phyloP scores from a whole-genome alignment of 1,284 basidiomycete species.

The Irpex sp. region DNA sequence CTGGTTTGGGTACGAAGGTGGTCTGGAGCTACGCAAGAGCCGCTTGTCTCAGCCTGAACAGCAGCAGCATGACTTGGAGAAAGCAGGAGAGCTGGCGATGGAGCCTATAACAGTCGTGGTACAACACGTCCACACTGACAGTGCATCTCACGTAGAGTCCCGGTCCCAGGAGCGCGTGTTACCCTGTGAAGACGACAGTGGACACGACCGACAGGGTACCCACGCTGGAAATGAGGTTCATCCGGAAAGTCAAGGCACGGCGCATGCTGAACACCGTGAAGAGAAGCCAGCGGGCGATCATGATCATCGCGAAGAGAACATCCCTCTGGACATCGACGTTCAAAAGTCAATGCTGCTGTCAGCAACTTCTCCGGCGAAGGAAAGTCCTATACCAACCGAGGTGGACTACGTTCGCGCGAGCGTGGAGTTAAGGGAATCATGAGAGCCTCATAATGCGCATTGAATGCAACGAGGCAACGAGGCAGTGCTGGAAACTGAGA shows the following conservation, averaged over 20 bases:
- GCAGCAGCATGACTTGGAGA: neutral
- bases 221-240: neutral
- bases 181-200: neutral
- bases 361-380: neutral
- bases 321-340: neutral
- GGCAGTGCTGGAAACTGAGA: neutral
- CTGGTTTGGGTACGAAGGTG: slow-evolving; percentile 37
- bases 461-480: too few relatives aligned
- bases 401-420: neutral
- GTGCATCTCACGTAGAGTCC: neutral
- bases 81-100: neutral
- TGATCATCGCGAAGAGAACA: slow-evolving; percentile 1
- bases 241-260: neutral
- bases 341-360: neutral
- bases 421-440: neutral
- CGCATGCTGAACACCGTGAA: neutral
- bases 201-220: neutral
- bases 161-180: neutral
- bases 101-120: neutral
- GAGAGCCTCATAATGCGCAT: too few relatives aligned
- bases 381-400: neutral
- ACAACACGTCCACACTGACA: neutral
- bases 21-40: slow-evolving; percentile 24
- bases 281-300: neutral
- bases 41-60: neutral